These are phyloP conservation scores for Penicillium sp. DNA, from an alignment of 2,329 filamentous ascomycete species.

Conservation along the genomic window DNA sequence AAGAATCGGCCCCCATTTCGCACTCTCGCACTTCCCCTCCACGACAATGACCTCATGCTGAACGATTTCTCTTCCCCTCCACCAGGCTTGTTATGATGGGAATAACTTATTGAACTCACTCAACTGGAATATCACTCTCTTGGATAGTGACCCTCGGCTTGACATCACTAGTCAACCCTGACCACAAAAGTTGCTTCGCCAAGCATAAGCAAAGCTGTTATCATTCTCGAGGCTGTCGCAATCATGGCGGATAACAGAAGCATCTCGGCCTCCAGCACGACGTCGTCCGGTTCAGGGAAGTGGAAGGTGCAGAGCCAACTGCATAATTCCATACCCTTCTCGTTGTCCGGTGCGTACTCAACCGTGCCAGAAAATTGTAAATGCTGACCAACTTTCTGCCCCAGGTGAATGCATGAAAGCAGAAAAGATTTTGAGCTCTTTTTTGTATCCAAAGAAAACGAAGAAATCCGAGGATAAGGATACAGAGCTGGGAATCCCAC, in stretches of 20 bases:
- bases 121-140: too few species aligned
- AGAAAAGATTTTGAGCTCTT: constrained; percentile 4
- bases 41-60: too few species aligned
- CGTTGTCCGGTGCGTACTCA: not conserved
- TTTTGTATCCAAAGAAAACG: not conserved
- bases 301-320: not conserved
- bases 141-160: too few species aligned
- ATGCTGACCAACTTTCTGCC: not conserved
- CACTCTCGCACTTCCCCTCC: too few species aligned
- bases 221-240: not conserved
- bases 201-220: too few species aligned
- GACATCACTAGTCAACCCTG: too few species aligned
- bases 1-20: too few species aligned
- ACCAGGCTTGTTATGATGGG: too few species aligned
- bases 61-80: too few species aligned
- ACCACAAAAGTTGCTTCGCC: too few species aligned
- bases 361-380: not conserved
- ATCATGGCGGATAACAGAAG: not conserved
- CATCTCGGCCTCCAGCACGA: not conserved
- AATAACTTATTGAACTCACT: too few species aligned
- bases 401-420: constrained; percentile 3
- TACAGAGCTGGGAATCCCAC: constrained; percentile 1
- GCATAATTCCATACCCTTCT: not conserved
- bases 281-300: not conserved
- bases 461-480: not conserved